Evolutionary conservation across 1,139 yeast species (phyloP).

Genomic region (Sugiyamaella xylanicola): DNA sequence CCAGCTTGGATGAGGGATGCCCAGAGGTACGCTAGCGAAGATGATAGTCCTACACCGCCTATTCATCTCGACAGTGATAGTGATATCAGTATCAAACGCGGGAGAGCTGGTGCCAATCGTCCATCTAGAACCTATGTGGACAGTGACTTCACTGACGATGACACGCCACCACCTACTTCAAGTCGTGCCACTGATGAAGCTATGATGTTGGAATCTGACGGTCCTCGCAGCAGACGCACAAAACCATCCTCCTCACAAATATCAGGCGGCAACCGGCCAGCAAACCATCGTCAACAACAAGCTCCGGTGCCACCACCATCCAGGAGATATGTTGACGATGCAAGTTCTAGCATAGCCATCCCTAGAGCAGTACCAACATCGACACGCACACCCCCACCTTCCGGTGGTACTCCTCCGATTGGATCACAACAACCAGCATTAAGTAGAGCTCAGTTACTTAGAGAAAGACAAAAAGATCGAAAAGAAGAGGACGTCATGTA

Average conservation of each 20-base stretch:
- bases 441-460: slow-evolving; percentile 18
- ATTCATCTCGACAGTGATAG: slow-evolving; percentile 6
- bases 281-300: not conserved
- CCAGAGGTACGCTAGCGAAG: slow-evolving; percentile 13
- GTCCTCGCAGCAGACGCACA: slow-evolving; percentile 18
- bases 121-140: not conserved
- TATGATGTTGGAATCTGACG: slow-evolving; percentile 21
- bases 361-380: not conserved
- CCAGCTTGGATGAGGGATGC: slow-evolving; percentile 80
- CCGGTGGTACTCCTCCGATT: not conserved
- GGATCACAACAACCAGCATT: slow-evolving; percentile 17
- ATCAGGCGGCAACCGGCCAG: not conserved
- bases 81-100: not conserved
- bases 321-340: slow-evolving; percentile 10
- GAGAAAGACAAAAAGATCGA: slow-evolving; percentile 21
- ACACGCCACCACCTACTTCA: not conserved
- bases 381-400: slow-evolving; percentile 2
- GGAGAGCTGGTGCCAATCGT: not conserved
- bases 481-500: slow-evolving; percentile 34
- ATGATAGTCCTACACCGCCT: slow-evolving; percentile 1
- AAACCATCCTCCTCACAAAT: not conserved
- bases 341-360: not conserved
- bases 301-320: not conserved
- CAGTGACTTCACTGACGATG: slow-evolving; percentile 7
- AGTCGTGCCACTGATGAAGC: slow-evolving; percentile 21